Evolutionary conservation across 2,329 filamentous ascomycete genomes (phyloP), one percentile per base, ranked within the genome.

Genomic region (Plectosphaerella plurivora): DNA sequence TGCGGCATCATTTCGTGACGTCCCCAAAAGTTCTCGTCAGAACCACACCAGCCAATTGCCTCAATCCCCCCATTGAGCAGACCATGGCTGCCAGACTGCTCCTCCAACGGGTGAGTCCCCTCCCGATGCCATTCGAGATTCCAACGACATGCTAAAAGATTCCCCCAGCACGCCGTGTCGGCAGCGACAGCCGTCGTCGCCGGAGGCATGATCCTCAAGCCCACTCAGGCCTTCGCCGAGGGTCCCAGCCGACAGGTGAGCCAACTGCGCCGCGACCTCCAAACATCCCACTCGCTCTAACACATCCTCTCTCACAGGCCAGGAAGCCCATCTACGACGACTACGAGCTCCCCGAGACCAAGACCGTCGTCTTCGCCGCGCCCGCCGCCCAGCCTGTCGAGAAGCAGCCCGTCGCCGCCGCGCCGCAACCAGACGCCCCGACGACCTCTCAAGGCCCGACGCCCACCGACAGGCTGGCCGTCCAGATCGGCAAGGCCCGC

Each of bases 391-490:
- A 59, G 49, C 55, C 60, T 48, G 55, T 68, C 68, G 58, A 65
- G 41, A 44, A 63, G 68, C 57, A 67, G 68, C 46, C 52, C 47
- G 22, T 55, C 54, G 39, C 55, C 59, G 12, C 60, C 54, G 46
- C 25, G 11, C 37, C 39, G 52, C 57, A 60, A 63, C 60, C 56
- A 62, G 51, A 59, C 58, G 59, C 60, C 44, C 50, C 54, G n/a
- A 12, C 41, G n/a, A 18, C 41, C 63, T 60, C 66, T 47, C 68
- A 68, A 55, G 71, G 75, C 57, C 89, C 90, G 14, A 91, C 91
- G 20, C 91, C 91, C 14, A 97, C 94, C 59, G 92, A 96, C 72
- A 87, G 91, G 48, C 83, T 99, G 37, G 91, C 94, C 54, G 79
- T 79, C 35, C 86, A 97, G 68, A 87, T 99, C 65, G 85, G 89